Conservation (phyloP, 257 asterid genomes). For the Cordia subcordata region DNA sequence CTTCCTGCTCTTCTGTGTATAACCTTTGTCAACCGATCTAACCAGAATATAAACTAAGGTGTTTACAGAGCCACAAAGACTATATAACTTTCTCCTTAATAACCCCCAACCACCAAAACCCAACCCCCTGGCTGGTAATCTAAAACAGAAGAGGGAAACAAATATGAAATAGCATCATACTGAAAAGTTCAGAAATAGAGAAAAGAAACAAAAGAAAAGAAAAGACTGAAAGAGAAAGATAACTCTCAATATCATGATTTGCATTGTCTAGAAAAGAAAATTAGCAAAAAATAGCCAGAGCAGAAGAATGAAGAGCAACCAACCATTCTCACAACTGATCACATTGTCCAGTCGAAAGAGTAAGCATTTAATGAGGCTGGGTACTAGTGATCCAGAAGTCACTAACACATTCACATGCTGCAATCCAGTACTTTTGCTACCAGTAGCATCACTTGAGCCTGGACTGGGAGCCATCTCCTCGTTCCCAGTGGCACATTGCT, state of each 20-base stretch:
- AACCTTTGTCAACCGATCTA: too few species aligned
- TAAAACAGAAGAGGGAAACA: too few species aligned
- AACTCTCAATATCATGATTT: neutral
- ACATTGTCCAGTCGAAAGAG: conserved; percentile 62
- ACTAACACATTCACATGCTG: conserved; percentile 76
- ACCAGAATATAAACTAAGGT: too few species aligned
- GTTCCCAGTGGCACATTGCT: conserved; percentile 63
- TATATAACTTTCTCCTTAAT: too few species aligned
- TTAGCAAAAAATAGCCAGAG: neutral
- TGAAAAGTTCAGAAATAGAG: neutral
- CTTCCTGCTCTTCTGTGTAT: too few species aligned
- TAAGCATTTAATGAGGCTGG: conserved; percentile 91
- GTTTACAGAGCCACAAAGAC: too few species aligned
- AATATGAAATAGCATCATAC: neutral
- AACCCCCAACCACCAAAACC: too few species aligned
- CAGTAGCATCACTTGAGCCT: conserved; percentile 21
- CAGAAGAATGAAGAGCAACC: conserved; percentile 21
- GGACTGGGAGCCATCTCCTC: conserved; percentile 25
- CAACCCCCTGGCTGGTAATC: too few species aligned
- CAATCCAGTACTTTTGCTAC: conserved; percentile 16
- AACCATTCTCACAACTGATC: conserved; percentile 67
- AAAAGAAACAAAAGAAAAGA: neutral
- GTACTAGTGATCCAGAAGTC: conserved; percentile 86
- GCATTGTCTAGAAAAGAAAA: neutral
- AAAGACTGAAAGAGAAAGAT: neutral